phyloP scores from a whole-genome alignment of 495 filamentous ascomycete species.

The Penicillium psychrofluorescens region DNA sequence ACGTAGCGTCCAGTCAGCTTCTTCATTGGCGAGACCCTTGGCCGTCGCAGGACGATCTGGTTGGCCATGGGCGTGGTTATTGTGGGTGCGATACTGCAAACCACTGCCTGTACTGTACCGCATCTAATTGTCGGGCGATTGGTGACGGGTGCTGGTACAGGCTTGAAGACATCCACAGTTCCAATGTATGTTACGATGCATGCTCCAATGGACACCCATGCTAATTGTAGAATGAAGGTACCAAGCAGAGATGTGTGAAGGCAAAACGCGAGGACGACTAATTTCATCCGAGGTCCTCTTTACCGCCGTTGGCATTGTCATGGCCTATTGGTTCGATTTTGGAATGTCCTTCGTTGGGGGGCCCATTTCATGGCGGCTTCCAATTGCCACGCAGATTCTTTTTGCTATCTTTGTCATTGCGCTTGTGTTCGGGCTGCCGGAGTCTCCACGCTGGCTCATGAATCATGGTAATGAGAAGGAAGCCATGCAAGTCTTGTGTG shows the following conservation, averaged over 20 bases:
- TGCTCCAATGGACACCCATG: too few species aligned
- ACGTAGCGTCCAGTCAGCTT: conserved; percentile 17
- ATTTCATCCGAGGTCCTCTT: conserved; percentile 41
- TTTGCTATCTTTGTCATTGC: conserved; percentile 34
- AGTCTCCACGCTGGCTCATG: conserved; percentile 39
- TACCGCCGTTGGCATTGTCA: conserved; percentile 28
- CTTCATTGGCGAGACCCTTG: conserved; percentile 41
- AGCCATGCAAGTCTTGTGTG: conserved; percentile 45
- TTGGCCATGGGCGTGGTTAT: conserved; percentile 29
- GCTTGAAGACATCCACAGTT: conserved; percentile 39
- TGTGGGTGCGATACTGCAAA: conserved; percentile 39
- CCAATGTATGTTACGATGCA: conserved; percentile 19
- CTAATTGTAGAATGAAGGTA: conserved; percentile 8
- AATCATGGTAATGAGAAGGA: conserved; percentile 39
- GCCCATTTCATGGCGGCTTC: conserved; percentile 39
- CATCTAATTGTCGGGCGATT: conserved; percentile 44
- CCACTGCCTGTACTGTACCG: conserved; percentile 30
- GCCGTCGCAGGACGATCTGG: conserved; percentile 38
- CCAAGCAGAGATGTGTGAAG: conserved; percentile 38
- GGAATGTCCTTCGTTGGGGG: conserved; percentile 35
- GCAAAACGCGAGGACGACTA: conserved; percentile 32
- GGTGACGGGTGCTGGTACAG: conserved; percentile 44
- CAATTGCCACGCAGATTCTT: conserved; percentile 38
- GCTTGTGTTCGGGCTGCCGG: conserved; percentile 34
- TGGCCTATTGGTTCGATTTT: conserved; percentile 47